Evolutionary conservation across 2,329 filamentous ascomycete genomes (phyloP).

Genomic region (Diaporthe citrichinensis): DNA sequence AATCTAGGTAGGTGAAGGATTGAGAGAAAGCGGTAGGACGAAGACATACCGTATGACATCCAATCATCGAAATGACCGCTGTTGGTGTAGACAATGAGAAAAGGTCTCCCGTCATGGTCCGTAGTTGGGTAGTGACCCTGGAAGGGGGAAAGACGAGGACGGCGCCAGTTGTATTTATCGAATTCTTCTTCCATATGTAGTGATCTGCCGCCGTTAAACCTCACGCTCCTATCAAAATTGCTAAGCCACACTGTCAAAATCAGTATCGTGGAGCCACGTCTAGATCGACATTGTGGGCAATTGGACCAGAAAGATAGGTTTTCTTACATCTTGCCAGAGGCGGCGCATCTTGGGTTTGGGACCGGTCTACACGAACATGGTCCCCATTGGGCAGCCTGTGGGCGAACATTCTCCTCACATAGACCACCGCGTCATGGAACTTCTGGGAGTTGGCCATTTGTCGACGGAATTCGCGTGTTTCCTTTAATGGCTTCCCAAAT

Average conservation of each 20-base stretch:
- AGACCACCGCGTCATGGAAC: background rate
- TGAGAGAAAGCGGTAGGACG: background rate
- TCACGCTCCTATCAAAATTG: fast-evolving
- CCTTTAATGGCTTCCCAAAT: fast-evolving
- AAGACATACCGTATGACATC: slow-evolving; percentile 1
- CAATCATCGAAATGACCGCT: background rate
- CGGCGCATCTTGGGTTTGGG: background rate
- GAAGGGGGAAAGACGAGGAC: background rate
- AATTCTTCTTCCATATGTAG: fast-evolving
- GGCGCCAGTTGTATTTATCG: background rate
- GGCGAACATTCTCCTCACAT: background rate
- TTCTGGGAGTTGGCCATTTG: background rate
- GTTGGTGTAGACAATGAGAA: background rate
- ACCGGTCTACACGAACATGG: fast-evolving
- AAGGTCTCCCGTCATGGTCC: background rate
- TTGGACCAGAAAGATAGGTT: background rate
- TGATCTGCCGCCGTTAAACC: fast-evolving
- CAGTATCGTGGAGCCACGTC: background rate
- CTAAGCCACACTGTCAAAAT: background rate
- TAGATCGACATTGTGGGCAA: background rate
- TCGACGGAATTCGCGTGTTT: fast-evolving
- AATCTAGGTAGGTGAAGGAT: background rate
- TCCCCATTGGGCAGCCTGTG: background rate
- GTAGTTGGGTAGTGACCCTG: background rate
- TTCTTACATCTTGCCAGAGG: slow-evolving; percentile 1